These are phyloP conservation scores for Aureobasidium sp. DNA, from an alignment of 2,329 filamentous ascomycete species.

Conservation along the genomic window DNA sequence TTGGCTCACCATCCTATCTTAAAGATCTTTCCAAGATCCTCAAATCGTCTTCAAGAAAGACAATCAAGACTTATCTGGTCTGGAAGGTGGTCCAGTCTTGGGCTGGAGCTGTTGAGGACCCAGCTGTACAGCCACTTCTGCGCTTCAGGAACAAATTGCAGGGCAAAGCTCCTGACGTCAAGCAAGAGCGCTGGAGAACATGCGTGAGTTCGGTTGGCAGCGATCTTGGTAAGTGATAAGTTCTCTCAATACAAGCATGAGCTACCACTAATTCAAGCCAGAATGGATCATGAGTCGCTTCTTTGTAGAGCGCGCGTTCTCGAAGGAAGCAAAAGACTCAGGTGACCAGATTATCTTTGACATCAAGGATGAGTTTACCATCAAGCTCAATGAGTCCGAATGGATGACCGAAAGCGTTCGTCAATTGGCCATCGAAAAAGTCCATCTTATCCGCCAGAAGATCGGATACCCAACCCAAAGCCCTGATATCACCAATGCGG, in stretches of 20 bases:
- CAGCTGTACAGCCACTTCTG: constrained; percentile 50
- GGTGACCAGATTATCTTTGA: constrained; percentile 63
- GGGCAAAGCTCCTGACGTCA: constrained; percentile 51
- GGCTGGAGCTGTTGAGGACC: constrained; percentile 47
- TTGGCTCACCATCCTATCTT: constrained; percentile 53
- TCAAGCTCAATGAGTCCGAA: constrained; percentile 48
- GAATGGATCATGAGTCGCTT: constrained; percentile 61
- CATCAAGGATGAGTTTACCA: constrained; percentile 58
- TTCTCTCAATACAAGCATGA: too few relatives aligned
- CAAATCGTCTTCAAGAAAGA: constrained; percentile 43
- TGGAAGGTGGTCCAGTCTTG: constrained; percentile 55
- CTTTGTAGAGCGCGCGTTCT: constrained; percentile 61
- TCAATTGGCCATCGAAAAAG: constrained; percentile 53
- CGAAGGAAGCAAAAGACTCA: constrained; percentile 55
- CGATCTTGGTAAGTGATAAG: constrained; percentile 36
- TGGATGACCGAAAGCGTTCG: constrained; percentile 60
- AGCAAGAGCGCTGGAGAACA: constrained; percentile 57
- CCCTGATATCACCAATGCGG: constrained; percentile 43
- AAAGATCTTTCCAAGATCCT: constrained; percentile 50
- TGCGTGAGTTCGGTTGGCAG: constrained; percentile 52
- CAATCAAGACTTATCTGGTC: constrained; percentile 53
- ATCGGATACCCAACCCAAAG: constrained; percentile 56
- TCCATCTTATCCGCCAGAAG: constrained; percentile 59
- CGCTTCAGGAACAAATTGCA: constrained; percentile 53
- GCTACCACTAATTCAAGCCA: neutral